phyloP scores from a whole-genome alignment of 2,329 filamentous ascomycete genomes.

The Botrytis elliptica region DNA sequence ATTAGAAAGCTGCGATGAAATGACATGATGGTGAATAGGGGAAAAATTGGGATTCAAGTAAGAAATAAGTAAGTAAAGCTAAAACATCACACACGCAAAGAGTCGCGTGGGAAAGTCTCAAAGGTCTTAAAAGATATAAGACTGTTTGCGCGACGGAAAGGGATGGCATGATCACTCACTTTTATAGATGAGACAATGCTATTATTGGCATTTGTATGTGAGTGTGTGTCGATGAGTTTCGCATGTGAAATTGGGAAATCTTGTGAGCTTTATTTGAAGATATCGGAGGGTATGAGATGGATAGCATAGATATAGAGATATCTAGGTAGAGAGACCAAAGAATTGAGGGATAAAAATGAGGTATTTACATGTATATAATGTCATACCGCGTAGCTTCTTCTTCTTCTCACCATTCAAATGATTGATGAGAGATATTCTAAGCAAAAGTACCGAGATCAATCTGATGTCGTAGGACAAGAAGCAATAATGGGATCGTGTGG shows the following conservation, averaged over 20 bases:
- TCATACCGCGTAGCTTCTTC: not conserved
- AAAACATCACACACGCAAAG: constrained; percentile 9
- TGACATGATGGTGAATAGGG: not conserved
- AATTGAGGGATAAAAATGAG: not conserved
- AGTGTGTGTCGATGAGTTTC: not conserved
- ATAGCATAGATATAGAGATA: not conserved
- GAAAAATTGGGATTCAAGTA: not conserved
- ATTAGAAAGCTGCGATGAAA: constrained; percentile 1
- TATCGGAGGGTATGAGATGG: too few species aligned
- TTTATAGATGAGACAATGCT: not conserved
- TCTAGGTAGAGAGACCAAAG: not conserved
- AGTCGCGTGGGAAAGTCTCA: constrained; percentile 2
- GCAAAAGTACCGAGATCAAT: not conserved
- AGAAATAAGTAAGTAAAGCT: not conserved
- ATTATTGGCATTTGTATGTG: not conserved
- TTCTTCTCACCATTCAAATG: not conserved
- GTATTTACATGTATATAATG: not conserved
- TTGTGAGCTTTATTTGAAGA: not conserved
- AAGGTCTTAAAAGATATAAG: constrained; percentile 2
- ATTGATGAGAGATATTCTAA: not conserved
- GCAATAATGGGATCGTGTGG: not conserved
- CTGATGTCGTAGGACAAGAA: constrained; percentile 4
- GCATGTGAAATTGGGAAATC: not conserved
- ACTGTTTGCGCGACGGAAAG: constrained; percentile 9
- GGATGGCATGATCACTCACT: constrained; percentile 13